A percentile compares a stretch with the other conserved stretches of the same genome.
phyloP scores from a whole-genome alignment of 495 filamentous ascomycete genomes.

The Aspergillus campestris region DNA sequence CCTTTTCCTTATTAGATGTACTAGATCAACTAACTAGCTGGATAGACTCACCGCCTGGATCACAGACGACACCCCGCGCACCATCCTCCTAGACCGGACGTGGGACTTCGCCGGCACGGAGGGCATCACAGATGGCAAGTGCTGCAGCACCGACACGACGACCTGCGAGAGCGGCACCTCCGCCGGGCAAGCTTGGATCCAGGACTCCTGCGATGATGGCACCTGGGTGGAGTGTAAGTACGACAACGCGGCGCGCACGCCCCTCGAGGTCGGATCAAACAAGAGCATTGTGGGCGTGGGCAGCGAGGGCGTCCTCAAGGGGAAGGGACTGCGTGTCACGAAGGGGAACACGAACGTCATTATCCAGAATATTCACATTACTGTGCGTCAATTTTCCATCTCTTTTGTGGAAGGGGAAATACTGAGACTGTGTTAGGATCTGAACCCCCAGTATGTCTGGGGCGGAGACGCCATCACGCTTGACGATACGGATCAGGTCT shows the following conservation, averaged over 20 bases:
- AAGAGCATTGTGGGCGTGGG: slow-evolving; percentile 23
- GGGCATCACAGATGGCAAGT: slow-evolving; percentile 13
- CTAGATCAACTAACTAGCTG: background rate
- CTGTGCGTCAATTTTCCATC: background rate
- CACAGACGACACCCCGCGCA: slow-evolving; percentile 27
- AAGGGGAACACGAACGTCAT: slow-evolving; percentile 18
- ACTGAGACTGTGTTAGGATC: background rate
- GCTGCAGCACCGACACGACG: slow-evolving; percentile 9
- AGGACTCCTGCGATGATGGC: slow-evolving; percentile 6
- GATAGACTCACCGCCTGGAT: slow-evolving; percentile 4
- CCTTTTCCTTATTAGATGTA: background rate
- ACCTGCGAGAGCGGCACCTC: slow-evolving; percentile 8
- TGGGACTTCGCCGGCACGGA: slow-evolving; percentile 21
- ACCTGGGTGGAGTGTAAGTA: slow-evolving; percentile 12
- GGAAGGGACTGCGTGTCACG: slow-evolving; percentile 9
- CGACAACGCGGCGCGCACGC: slow-evolving; percentile 8
- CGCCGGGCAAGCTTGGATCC: slow-evolving; percentile 8
- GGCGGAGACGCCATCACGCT: slow-evolving; percentile 19
- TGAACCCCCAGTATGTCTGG: slow-evolving; percentile 22
- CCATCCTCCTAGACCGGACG: slow-evolving; percentile 30
- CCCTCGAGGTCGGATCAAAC: slow-evolving; percentile 18
- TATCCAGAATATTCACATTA: slow-evolving; percentile 28
- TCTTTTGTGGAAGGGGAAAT: too few species aligned
- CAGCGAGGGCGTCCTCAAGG: slow-evolving; percentile 14
- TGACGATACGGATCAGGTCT: slow-evolving; percentile 9